A percentile compares a stretch with the other conserved stretches of the same genome.
phyloP scores from a whole-genome alignment of 768 basidiomycete genomes.

The Boletus sensibilis region DNA sequence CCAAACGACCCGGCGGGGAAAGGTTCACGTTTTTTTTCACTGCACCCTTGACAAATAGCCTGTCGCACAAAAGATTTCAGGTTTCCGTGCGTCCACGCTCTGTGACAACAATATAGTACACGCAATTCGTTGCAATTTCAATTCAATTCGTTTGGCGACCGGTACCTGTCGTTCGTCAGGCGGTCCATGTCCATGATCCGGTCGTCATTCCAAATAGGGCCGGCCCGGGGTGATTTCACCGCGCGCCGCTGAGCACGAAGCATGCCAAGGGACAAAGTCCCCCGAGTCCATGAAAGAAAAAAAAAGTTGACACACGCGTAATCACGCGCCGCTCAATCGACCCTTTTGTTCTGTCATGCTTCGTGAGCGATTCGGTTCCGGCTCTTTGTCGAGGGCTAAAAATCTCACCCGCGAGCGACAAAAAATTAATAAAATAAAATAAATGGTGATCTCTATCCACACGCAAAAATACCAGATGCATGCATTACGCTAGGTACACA shows the following conservation, averaged over 20 bases:
- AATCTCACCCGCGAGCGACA: not conserved
- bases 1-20: too few relatives aligned
- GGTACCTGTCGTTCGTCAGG: too few relatives aligned
- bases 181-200: not conserved
- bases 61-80: too few relatives aligned
- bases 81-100: too few relatives aligned
- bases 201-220: not conserved
- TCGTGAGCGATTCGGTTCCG: not conserved
- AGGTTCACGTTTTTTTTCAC: too few relatives aligned
- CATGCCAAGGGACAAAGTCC: not conserved
- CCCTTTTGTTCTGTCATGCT: not conserved
- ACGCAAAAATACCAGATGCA: constrained; percentile 7
- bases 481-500: constrained; percentile 31
- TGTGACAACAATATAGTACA: too few relatives aligned
- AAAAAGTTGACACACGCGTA: not conserved
- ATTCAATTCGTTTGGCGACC: too few relatives aligned
- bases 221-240: too few relatives aligned
- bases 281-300: not conserved
- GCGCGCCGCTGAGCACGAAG: not conserved
- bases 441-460: not conserved
- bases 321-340: not conserved
- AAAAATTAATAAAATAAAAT: not conserved
- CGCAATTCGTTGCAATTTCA: too few relatives aligned
- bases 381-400: too few relatives aligned
- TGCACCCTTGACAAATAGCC: too few relatives aligned